Percentiles rank a stretch among this genome's conserved stretches.
These are phyloP conservation scores for Diplosphaera chodatii DNA, from an alignment of 139 green algal genomes.

Conservation along the genomic window DNA sequence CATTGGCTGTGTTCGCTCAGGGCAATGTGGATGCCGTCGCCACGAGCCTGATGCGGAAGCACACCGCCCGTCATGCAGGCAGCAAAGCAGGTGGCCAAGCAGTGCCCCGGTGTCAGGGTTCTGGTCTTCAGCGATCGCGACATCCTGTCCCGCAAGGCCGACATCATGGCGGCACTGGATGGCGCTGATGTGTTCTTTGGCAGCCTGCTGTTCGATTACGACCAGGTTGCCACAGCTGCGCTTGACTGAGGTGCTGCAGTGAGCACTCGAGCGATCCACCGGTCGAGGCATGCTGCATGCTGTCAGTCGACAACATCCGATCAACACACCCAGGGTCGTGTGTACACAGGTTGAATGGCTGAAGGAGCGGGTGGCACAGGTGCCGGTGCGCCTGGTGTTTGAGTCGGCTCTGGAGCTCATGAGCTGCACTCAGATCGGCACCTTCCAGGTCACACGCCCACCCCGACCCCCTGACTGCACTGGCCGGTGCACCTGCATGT, in stretches of 20 bases:
- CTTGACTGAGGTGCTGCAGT: no score
- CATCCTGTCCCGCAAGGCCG: slow-evolving; percentile 38
- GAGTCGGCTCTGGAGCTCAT: slow-evolving; percentile 97
- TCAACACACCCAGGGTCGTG: no score
- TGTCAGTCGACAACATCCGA: no score
- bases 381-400: slow-evolving; percentile 90
- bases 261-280: no score
- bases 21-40: background rate
- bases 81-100: slow-evolving; percentile 19
- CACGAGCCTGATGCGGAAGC: background rate
- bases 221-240: slow-evolving; percentile 60
- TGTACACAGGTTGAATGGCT: slow-evolving; percentile 96
- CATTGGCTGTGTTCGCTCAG: no score
- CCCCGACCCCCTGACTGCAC: no score
- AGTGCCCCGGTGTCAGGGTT: slow-evolving; percentile 40
- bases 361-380: slow-evolving; percentile 30
- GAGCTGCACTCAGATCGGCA: slow-evolving; percentile 66
- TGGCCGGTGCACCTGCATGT: background rate
- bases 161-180: slow-evolving; percentile 73
- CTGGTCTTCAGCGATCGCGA: slow-evolving; percentile 91
- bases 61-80: slow-evolving; percentile 11
- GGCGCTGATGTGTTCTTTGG: slow-evolving; percentile 89
- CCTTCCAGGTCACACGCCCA: slow-evolving; percentile 52
- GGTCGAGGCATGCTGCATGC: no score
- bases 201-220: slow-evolving; percentile 94